phyloP scores from a whole-genome alignment of 208 protist genomes.

The Acanthamoeba castellanii region DNA sequence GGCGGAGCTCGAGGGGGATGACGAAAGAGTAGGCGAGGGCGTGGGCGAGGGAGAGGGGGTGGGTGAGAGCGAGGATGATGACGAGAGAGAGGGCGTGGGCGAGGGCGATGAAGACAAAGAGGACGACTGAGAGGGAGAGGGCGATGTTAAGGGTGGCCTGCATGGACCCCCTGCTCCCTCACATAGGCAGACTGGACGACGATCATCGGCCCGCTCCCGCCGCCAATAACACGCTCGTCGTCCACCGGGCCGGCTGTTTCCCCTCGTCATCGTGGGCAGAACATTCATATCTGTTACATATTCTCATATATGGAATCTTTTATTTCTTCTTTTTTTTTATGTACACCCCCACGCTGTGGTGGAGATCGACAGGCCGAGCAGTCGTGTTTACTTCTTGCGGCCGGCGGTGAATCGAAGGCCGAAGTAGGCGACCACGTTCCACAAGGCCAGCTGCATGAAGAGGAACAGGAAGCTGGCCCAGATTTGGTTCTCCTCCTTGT shows the following conservation, averaged over 20 bases:
- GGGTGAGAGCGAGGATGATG: background rate
- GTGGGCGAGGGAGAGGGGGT: background rate
- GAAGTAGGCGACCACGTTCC: background rate
- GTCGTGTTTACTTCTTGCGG: slow-evolving; percentile 32
- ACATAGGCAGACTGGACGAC: background rate
- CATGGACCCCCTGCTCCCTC: background rate
- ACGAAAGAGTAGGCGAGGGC: background rate
- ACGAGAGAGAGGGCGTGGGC: background rate
- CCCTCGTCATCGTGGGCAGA: too few relatives aligned
- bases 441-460: slow-evolving; percentile 10
- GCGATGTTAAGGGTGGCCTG: background rate
- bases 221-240: too few relatives aligned
- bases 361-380: too few relatives aligned
- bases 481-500: background rate
- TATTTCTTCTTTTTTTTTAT: too few relatives aligned
- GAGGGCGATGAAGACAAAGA: background rate
- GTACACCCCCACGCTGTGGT: too few relatives aligned
- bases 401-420: background rate
- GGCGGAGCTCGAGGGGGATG: background rate
- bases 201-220: too few relatives aligned
- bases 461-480: slow-evolving; percentile 57
- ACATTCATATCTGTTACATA: too few relatives aligned
- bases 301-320: too few relatives aligned
- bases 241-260: too few relatives aligned
- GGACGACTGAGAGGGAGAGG: background rate